Conservation (phyloP, 106 monocot species). For the Apostasia shenzhenica region DNA sequence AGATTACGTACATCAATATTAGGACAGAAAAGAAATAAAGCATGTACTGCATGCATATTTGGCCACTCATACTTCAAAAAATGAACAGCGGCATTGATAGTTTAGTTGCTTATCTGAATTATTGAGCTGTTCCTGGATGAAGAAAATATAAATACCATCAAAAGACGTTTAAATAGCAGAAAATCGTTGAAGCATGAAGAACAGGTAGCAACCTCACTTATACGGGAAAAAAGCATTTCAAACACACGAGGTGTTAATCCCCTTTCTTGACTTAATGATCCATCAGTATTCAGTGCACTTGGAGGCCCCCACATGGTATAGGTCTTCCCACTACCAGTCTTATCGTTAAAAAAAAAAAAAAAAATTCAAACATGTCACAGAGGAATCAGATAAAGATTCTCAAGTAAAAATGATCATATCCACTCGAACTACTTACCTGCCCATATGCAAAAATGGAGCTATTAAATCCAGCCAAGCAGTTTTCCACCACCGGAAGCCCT, state of each 20-base stretch:
- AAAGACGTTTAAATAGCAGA: neutral
- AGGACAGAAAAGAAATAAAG: neutral
- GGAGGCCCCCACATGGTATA: slow-evolving; percentile 93
- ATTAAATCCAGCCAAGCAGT: slow-evolving; percentile 88
- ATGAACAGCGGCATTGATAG: slow-evolving; percentile 75
- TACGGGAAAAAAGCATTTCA: slow-evolving; percentile 69
- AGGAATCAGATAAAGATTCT: neutral
- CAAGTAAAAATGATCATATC: neutral
- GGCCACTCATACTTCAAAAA: slow-evolving; percentile 45
- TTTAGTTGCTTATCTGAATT: slow-evolving; percentile 54
- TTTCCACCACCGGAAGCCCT: slow-evolving; percentile 77
- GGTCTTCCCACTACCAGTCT: slow-evolving; percentile 93
- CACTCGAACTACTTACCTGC: slow-evolving; percentile 38
- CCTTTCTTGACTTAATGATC: slow-evolving; percentile 29
- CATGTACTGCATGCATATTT: slow-evolving; percentile 3
- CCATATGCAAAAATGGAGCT: slow-evolving; percentile 95
- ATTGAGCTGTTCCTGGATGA: slow-evolving; percentile 60
- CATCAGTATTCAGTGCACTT: slow-evolving; percentile 36
- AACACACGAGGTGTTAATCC: slow-evolving; percentile 85
- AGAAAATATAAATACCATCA: neutral
- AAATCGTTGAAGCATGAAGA: neutral
- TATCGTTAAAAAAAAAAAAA: neutral
- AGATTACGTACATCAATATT: neutral
- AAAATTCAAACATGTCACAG: neutral
- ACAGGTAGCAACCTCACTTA: slow-evolving; percentile 47